Evolutionary conservation across 169 alveolate genomes (phyloP), one percentile per base, ranked within the genome.

Genomic region (Plasmodium malariae): DNA sequence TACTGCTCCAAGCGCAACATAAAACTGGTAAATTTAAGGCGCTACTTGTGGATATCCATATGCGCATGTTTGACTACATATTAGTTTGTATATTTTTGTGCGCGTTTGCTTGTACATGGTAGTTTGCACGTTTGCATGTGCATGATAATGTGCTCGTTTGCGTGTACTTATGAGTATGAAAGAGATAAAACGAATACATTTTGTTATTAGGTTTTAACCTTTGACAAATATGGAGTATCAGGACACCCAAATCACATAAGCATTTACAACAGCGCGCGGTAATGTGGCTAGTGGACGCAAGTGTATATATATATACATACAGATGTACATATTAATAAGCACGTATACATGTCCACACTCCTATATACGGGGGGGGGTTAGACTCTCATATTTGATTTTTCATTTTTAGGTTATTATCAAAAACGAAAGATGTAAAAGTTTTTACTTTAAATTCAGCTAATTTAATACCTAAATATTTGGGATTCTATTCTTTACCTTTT

Each of bases 171-270:
- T n/a, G n/a, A n/a, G n/a, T n/a, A n/a, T n/a, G n/a, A n/a, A n/a
- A n/a, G n/a, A n/a, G n/a, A n/a, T n/a, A n/a, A n/a, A n/a, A n/a
- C n/a, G n/a, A n/a, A n/a, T n/a, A n/a, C n/a, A n/a, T 54, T 73
- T 40, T 21, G 26, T 40, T 34, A 14, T 48, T 57, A 92, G 62
- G 51, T 94, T n/a, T 74, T 94, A 48, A 94, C 96, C 14, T 94
- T 94, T 71, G 96, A 94, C 76, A 59, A 68, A 5, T 49, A 68
- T 40, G 96, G 96, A 1, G 94, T 87, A 36, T 94, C 96, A 3
- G 93, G 92, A 12, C 96, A 94, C 54, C 96, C 96, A 19, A 94
- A 94, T 65, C 96, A 94, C 76, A 85, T 74, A 37, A 74, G 93
- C 51, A 36, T 60, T 26, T 87, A 86, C 36, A 24, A 88, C 11